phyloP scores from a whole-genome alignment of 805 yeast species.

The Ogataea zsoltii region DNA sequence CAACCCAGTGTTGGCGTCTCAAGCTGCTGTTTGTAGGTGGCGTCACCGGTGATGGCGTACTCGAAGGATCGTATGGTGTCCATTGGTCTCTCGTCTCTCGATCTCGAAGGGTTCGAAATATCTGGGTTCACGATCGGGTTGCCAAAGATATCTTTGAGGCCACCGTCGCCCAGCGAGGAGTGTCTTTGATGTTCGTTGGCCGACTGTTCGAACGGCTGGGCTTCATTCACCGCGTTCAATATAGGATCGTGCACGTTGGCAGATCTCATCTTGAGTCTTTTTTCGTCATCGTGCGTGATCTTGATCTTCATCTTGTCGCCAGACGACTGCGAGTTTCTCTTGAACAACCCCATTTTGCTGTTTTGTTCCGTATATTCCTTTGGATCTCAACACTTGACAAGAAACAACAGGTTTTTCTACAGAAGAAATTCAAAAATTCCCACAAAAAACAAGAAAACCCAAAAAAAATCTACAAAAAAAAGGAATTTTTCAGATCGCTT shows the following conservation, averaged over 20 bases:
- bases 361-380: neutral
- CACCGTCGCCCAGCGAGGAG: slow-evolving; percentile 39
- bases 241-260: slow-evolving; percentile 87
- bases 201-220: slow-evolving; percentile 85
- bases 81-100: slow-evolving; percentile 93
- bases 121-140: slow-evolving; percentile 76
- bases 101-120: slow-evolving; percentile 88
- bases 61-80: slow-evolving; percentile 95
- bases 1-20: slow-evolving; percentile 82
- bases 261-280: slow-evolving; percentile 61
- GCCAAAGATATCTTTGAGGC: slow-evolving; percentile 83
- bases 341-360: slow-evolving; percentile 45
- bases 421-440: neutral
- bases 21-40: slow-evolving; percentile 71
- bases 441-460: neutral
- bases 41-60: slow-evolving; percentile 90
- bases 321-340: slow-evolving; percentile 37
- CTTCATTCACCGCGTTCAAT: slow-evolving; percentile 88
- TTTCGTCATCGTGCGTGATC: slow-evolving; percentile 51
- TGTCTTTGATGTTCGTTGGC: slow-evolving; percentile 39
- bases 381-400: neutral
- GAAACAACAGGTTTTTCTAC: neutral
- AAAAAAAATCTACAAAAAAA: too few relatives aligned
- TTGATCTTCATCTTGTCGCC: slow-evolving; percentile 35
- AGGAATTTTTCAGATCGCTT: too few relatives aligned